A percentile compares a stretch with the other conserved stretches of the same genome.
Evolutionary conservation across 345 rosid species (phyloP).

Genomic region (Rhizophora apiculata): DNA sequence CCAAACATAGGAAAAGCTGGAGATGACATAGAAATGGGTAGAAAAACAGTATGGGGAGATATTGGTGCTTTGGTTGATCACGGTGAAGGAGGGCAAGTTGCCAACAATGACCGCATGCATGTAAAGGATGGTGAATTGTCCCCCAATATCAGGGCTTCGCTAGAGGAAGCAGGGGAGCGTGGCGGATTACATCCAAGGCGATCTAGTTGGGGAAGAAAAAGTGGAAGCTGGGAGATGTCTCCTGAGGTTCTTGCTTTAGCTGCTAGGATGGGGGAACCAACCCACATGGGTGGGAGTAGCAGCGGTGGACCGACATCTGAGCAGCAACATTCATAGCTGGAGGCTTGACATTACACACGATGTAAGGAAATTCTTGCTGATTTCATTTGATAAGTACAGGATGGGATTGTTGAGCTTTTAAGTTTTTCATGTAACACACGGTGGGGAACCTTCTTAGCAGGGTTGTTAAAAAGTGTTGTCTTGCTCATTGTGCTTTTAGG

Average conservation of each 20-base stretch:
- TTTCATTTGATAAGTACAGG: conserved; percentile 10
- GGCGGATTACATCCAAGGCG: conserved; percentile 69
- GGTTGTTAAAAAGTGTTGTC: conserved; percentile 31
- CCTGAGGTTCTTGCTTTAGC: conserved; percentile 91
- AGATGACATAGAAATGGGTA: conserved; percentile 95
- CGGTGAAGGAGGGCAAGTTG: conserved; percentile 58
- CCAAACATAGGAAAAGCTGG: conserved; percentile 89
- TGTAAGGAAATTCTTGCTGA: conserved; percentile 23
- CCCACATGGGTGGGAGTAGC: conserved; percentile 50
- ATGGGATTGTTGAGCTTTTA: conserved; percentile 8
- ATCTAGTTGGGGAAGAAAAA: conserved; percentile 74
- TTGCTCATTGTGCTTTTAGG: conserved; percentile 32
- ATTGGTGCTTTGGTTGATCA: conserved; percentile 56
- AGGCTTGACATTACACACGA: conserved; percentile 12
- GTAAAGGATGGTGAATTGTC: conserved; percentile 84
- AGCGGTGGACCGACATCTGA: conserved; percentile 57
- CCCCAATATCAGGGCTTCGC: conserved; percentile 62
- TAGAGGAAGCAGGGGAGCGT: conserved; percentile 62
- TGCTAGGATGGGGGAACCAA: conserved; percentile 79
- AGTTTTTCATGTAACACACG: conserved; percentile 2
- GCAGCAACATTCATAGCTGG: conserved; percentile 43
- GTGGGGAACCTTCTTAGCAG: conserved; percentile 15
- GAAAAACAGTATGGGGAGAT: conserved; percentile 93
- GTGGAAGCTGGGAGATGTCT: conserved; percentile 79
- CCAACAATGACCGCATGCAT: conserved; percentile 52